These are phyloP conservation scores for Pyrus betulifolia DNA, from an alignment of 306 rosid genomes.

Conservation along the genomic window DNA sequence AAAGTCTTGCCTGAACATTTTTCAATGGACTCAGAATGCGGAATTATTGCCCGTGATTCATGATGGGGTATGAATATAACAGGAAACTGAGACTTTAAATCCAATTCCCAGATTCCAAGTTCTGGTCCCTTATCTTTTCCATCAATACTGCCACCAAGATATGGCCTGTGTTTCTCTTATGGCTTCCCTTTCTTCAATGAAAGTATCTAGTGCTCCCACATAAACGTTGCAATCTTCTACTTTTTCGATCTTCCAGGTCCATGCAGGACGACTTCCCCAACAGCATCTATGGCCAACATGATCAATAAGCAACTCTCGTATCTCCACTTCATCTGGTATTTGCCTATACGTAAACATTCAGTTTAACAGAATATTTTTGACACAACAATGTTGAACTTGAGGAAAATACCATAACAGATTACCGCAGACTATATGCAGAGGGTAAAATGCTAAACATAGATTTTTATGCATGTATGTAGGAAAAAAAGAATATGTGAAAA, in stretches of 20 bases:
- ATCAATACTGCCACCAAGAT: conserved; percentile 51
- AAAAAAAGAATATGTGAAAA: background rate
- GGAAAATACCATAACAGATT: background rate
- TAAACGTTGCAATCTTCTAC: conserved; percentile 94
- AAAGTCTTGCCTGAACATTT: conserved; percentile 68
- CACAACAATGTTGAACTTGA: background rate
- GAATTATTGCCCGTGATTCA: conserved; percentile 61
- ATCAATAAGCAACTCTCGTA: conserved; percentile 86
- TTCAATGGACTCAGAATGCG: conserved; percentile 72
- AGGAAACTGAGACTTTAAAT: conserved; percentile 82
- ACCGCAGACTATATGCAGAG: background rate
- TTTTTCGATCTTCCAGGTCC: conserved; percentile 79
- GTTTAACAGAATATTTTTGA: background rate
- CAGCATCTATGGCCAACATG: conserved; percentile 95
- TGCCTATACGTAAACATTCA: conserved; percentile 28
- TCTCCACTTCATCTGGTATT: conserved; percentile 83
- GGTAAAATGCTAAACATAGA: background rate
- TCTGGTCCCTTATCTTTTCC: conserved; percentile 72
- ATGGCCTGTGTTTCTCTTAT: conserved; percentile 59
- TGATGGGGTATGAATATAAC: conserved; percentile 52
- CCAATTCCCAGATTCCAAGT: conserved; percentile 88
- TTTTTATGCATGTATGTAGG: background rate
- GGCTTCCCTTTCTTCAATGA: conserved; percentile 80
- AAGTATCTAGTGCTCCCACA: conserved; percentile 87
- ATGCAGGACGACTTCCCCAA: conserved; percentile 99